Conservation (phyloP, 371 early-diverging fungal species). For the Mucor irregularis region DNA sequence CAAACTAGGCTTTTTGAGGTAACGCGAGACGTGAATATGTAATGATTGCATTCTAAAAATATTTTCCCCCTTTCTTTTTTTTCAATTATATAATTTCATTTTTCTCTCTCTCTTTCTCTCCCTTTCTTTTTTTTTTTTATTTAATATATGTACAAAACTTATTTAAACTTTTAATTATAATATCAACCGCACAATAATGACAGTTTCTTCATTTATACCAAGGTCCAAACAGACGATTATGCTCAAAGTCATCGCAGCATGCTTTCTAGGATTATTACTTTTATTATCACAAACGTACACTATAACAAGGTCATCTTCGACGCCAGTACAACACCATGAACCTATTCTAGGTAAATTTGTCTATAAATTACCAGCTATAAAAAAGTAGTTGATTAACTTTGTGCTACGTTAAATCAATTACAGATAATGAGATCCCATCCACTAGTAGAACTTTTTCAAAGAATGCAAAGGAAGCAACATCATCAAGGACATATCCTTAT, state of each 20-base stretch:
- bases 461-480: neutral
- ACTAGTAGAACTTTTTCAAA: too few relatives aligned
- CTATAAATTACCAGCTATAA: too few relatives aligned
- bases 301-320: too few relatives aligned
- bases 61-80: neutral
- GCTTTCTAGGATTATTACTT: neutral
- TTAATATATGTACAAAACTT: neutral
- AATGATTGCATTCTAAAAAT: neutral
- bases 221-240: slow-evolving; percentile 3
- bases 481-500: slow-evolving; percentile 27
- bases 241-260: neutral
- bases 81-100: neutral
- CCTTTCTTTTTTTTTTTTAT: neutral
- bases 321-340: too few relatives aligned
- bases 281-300: too few relatives aligned
- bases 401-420: neutral
- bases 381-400: too few relatives aligned
- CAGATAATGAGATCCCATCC: too few relatives aligned
- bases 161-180: too few relatives aligned
- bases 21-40: too few relatives aligned
- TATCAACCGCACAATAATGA: neutral
- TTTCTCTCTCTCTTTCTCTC: neutral
- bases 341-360: too few relatives aligned
- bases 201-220: slow-evolving; percentile 1
- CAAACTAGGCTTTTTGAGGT: neutral